Evolutionary conservation across 2,329 filamentous ascomycete genomes (phyloP), one percentile per base, ranked within the genome.

Genomic region (Cladosporium sphaerospermum): DNA sequence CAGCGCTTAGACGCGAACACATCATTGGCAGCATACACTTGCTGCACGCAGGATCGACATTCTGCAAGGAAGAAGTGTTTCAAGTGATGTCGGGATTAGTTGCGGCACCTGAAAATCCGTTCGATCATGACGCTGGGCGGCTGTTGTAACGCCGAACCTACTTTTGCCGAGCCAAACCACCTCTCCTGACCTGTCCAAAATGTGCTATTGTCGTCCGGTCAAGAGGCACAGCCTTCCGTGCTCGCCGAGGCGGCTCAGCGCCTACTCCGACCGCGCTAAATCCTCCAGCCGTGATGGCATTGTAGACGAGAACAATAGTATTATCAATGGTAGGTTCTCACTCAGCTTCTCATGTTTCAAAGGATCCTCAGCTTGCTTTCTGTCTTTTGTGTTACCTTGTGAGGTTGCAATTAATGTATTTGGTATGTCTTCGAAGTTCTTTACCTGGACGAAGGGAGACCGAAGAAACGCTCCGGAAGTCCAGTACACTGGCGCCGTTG

Each of bases 391-490:
- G 3, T 28, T 28, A 28, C 23, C 23, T 28, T 5, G 0, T 28
- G 7, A 28, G 23, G 23, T 28, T 28, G 7, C 23, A 2, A 28
- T 28, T 56, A 39, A 48, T 31, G 34, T 54, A 16, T 31, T 41
- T 28, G 53, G 36, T 32, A 73, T 73, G 69, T 65, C 63, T 9
- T 65, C 71, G 19, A 72, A 70, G 48, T 69, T 74, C 56, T 72
- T 73, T 46, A 72, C 71, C 44, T 74, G 73, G 72, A 71, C 70
- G 11, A 74, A 72, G 52, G 64, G 64, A 62, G 71, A 59, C 61
- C 67, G 62, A 59, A 67, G 54, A 46, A 60, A 59, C 57, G 64
- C 59, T 14, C 32, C 47, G 19, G 70, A 71, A 49, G 55, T 62
- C 13, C 66, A 70, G 56, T 67, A 64, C 9, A 68, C 67, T 2